Evolutionary conservation across 108 stramenopile species (phyloP).

Genomic region (Pseudonitzschia delicatissima): DNA sequence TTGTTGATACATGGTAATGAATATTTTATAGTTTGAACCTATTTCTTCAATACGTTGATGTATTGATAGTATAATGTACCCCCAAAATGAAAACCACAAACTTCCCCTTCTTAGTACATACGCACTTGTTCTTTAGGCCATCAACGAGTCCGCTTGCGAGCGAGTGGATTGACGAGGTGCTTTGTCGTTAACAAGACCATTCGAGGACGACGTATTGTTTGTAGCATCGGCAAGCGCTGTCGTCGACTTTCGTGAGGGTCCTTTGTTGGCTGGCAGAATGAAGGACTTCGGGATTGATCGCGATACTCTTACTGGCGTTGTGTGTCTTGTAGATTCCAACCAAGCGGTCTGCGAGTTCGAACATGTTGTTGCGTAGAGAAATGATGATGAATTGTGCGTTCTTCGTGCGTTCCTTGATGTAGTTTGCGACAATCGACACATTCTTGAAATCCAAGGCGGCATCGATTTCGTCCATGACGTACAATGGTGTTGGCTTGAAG

Average conservation of each 20-base stretch:
- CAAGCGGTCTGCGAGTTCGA: slow-evolving; percentile 97
- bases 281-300: slow-evolving; percentile 84
- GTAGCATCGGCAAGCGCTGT: neutral
- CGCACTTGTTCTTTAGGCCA: neutral
- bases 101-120: neutral
- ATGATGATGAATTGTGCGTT: slow-evolving; percentile 99
- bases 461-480: slow-evolving; percentile 99
- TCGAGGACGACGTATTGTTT: neutral
- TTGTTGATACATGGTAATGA: too few relatives aligned
- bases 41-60: too few relatives aligned
- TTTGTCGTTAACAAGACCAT: neutral
- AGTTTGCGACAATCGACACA: slow-evolving; percentile 98
- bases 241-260: neutral
- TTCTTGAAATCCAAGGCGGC: slow-evolving; percentile 99
- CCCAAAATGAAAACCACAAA: neutral
- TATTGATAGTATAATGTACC: too few relatives aligned
- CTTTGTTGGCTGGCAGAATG: neutral
- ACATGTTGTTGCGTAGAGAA: slow-evolving; percentile 99
- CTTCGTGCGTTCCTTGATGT: slow-evolving; percentile 98
- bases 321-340: slow-evolving; percentile 99
- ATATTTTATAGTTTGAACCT: too few relatives aligned
- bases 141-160: neutral
- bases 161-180: neutral
- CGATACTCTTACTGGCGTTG: slow-evolving; percentile 96
- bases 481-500: slow-evolving; percentile 99